A percentile compares a stretch with the other conserved stretches of the same genome.
Evolutionary conservation across 1,284 basidiomycete genomes (phyloP).

Genomic region (Rhodotorula sp.): DNA sequence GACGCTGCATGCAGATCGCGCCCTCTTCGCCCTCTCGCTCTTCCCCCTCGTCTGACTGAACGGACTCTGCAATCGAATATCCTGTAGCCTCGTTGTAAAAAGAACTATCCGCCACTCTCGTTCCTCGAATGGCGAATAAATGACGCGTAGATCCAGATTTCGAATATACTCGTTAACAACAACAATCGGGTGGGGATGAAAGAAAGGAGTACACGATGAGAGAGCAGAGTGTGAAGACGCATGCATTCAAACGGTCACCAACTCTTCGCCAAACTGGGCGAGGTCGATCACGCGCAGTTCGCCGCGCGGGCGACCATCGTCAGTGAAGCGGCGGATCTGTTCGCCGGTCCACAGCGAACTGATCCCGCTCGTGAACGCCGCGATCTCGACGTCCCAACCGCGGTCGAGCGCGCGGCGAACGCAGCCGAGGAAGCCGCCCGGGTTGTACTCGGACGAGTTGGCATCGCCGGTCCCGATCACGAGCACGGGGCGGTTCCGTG

Average conservation of each 20-base stretch:
- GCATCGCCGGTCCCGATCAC: conserved; percentile 86
- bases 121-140: too few species aligned
- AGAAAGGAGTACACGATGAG: too few species aligned
- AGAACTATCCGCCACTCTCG: too few species aligned
- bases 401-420: conserved; percentile 74
- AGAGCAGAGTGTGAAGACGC: background rate
- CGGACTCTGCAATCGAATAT: background rate
- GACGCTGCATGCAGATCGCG: background rate
- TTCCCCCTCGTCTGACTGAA: background rate
- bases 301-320: conserved; percentile 39
- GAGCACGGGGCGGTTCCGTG: conserved; percentile 47
- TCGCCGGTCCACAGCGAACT: conserved; percentile 27
- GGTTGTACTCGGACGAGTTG: conserved; percentile 80
- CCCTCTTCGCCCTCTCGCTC: background rate
- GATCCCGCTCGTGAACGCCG: conserved; percentile 47
- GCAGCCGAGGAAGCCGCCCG: conserved; percentile 79
- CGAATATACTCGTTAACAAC: too few species aligned
- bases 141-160: too few species aligned
- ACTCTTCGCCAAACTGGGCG: conserved; percentile 48
- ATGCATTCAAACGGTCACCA: conserved; percentile 18
- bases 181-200: too few species aligned
- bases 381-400: conserved; percentile 82
- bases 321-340: conserved; percentile 43
- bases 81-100: too few species aligned
- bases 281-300: conserved; percentile 46